A percentile compares a stretch with the other conserved stretches of the same genome.
phyloP scores from a whole-genome alignment of 2,329 filamentous ascomycete genomes.

The Pseudopyricularia javanii region DNA sequence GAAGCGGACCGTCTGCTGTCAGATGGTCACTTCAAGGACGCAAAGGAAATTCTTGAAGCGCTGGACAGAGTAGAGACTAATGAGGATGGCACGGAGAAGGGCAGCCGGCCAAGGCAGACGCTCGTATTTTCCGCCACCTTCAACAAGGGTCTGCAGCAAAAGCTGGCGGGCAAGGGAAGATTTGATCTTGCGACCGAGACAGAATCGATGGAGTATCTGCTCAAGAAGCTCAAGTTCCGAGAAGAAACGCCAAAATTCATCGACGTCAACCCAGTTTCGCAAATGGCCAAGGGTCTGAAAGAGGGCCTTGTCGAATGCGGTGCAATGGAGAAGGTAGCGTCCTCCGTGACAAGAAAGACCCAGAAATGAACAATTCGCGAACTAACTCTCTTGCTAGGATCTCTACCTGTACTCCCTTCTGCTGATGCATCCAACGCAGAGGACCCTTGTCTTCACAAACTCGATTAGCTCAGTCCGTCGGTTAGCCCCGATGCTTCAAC shows the following conservation, averaged over 20 bases:
- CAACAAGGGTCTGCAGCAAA: slow-evolving; percentile 81
- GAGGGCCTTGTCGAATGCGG: slow-evolving; percentile 89
- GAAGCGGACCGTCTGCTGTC: slow-evolving; percentile 88
- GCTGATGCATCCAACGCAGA: slow-evolving; percentile 66
- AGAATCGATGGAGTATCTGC: slow-evolving; percentile 83
- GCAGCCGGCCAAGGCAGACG: slow-evolving; percentile 55
- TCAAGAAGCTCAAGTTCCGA: slow-evolving; percentile 80
- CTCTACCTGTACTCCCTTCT: slow-evolving; percentile 85
- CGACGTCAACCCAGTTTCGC: slow-evolving; percentile 77
- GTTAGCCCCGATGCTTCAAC: slow-evolving; percentile 71
- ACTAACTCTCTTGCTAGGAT: slow-evolving; percentile 39
- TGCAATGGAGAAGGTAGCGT: slow-evolving; percentile 72
- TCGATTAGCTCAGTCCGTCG: slow-evolving; percentile 88
- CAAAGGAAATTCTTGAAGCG: slow-evolving; percentile 73
- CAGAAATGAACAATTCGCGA: neutral
- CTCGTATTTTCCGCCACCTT: slow-evolving; percentile 96
- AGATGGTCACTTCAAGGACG: slow-evolving; percentile 90
- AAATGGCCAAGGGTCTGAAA: slow-evolving; percentile 76
- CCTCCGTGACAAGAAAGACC: neutral
- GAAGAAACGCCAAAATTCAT: slow-evolving; percentile 79
- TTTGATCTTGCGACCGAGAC: slow-evolving; percentile 57
- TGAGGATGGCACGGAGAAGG: slow-evolving; percentile 34
- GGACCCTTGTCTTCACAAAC: slow-evolving; percentile 88
- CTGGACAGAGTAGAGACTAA: slow-evolving; percentile 61
- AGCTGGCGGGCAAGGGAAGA: slow-evolving; percentile 67